Percentiles rank a stretch among this genome's conserved stretches.
phyloP scores from a whole-genome alignment of 331 rosid species.

The Malus hybrid region DNA sequence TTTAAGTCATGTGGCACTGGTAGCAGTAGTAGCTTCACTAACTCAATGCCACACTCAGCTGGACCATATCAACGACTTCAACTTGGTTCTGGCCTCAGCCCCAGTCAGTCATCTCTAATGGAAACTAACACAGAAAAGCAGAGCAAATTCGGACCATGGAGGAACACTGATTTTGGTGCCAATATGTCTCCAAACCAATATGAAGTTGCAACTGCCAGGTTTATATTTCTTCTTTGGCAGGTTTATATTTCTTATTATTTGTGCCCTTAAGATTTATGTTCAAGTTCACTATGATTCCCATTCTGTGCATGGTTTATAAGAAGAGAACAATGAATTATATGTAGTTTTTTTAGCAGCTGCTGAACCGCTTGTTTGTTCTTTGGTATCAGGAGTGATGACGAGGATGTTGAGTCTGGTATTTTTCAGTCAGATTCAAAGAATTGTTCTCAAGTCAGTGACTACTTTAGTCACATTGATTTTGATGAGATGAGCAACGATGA shows the following conservation, averaged over 20 bases:
- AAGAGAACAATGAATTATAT: neutral
- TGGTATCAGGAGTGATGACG: constrained; percentile 60
- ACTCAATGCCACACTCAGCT: constrained; percentile 51
- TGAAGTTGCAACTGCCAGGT: constrained; percentile 54
- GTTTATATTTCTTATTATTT: constrained; percentile 4
- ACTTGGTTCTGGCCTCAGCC: constrained; percentile 40
- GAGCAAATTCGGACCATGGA: constrained; percentile 31
- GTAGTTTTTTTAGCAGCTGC: neutral
- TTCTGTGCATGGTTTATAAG: neutral
- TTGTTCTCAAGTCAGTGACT: constrained; percentile 47
- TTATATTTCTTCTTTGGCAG: constrained; percentile 2
- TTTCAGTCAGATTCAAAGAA: constrained; percentile 52
- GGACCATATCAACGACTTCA: constrained; percentile 54
- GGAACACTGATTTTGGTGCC: constrained; percentile 43
- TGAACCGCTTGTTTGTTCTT: constrained; percentile 7
- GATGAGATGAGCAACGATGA: constrained; percentile 44
- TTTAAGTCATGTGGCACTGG: constrained; percentile 61
- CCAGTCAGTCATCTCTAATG: constrained; percentile 40
- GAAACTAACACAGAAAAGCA: constrained; percentile 35
- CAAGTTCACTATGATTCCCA: neutral
- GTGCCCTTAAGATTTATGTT: neutral
- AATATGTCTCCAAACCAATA: constrained; percentile 30
- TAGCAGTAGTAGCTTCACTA: constrained; percentile 63
- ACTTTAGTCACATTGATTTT: constrained; percentile 50
- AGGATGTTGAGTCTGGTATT: constrained; percentile 54